Evolutionary conservation across 2,329 filamentous ascomycete genomes (phyloP).

Genomic region (Fusarium oxysporum): DNA sequence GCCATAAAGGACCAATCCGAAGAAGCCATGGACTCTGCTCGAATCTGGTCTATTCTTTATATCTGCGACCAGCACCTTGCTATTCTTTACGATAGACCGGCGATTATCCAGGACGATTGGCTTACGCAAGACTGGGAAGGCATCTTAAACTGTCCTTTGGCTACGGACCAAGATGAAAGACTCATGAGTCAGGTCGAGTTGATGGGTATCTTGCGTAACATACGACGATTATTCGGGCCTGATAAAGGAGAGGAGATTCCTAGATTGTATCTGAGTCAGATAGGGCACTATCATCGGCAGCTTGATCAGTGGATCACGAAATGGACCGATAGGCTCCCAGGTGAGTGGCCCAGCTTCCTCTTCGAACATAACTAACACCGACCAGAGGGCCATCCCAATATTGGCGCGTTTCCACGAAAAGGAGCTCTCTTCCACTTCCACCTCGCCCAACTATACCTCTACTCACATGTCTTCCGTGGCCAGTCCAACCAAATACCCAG

Average conservation of each 20-base stretch:
- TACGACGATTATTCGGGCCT: slow-evolving; percentile 66
- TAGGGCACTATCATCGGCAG: slow-evolving; percentile 48
- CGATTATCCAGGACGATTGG: slow-evolving; percentile 68
- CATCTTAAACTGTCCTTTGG: slow-evolving; percentile 62
- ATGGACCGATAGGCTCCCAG: slow-evolving; percentile 49
- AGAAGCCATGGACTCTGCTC: slow-evolving; percentile 63
- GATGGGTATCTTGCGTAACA: slow-evolving; percentile 66
- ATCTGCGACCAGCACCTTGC: slow-evolving; percentile 72
- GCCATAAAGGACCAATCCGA: slow-evolving; percentile 53
- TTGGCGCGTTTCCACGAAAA: slow-evolving; percentile 55
- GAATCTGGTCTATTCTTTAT: slow-evolving; percentile 72
- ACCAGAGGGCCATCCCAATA: slow-evolving; percentile 48
- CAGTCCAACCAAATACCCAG: slow-evolving; percentile 49
- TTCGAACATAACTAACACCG: neutral
- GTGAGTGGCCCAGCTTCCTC: neutral
- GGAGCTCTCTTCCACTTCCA: slow-evolving; percentile 56
- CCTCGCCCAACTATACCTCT: slow-evolving; percentile 56
- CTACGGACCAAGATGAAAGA: slow-evolving; percentile 66
- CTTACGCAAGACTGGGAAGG: slow-evolving; percentile 68
- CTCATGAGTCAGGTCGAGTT: slow-evolving; percentile 69
- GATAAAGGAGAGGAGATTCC: slow-evolving; percentile 65
- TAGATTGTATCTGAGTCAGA: slow-evolving; percentile 62
- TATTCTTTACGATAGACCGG: slow-evolving; percentile 69
- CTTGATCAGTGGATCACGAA: slow-evolving; percentile 53
- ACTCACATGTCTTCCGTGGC: slow-evolving; percentile 56